A percentile compares a stretch with the other conserved stretches of the same genome.
Evolutionary conservation across 192 early-diverging fungal genomes (phyloP).

Genomic region (Coemansia sp.): DNA sequence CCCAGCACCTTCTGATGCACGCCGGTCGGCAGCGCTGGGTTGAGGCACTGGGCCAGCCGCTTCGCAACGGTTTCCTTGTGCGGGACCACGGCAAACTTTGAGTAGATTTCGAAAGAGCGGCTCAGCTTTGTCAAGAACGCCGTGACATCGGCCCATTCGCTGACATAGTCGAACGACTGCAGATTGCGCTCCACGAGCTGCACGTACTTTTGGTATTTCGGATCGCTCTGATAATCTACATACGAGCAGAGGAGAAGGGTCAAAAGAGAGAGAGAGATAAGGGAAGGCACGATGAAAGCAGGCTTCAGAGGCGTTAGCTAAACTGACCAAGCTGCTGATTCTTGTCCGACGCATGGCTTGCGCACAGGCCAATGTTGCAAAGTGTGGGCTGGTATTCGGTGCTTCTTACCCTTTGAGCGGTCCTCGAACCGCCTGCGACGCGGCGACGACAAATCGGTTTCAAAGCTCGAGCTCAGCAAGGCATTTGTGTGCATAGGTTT

Average conservation of each 20-base stretch:
- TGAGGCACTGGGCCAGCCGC: slow-evolving; percentile 90
- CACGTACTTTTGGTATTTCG: slow-evolving; percentile 80
- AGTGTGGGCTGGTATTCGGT: no score
- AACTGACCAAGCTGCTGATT: no score
- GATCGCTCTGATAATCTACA: slow-evolving; percentile 57
- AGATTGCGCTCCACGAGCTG: slow-evolving; percentile 79
- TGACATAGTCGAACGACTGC: slow-evolving; percentile 88
- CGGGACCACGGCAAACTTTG: slow-evolving; percentile 74
- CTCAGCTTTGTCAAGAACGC: slow-evolving; percentile 82
- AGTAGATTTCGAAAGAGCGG: slow-evolving; percentile 77
- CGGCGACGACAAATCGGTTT: slow-evolving; percentile 45
- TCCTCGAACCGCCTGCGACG: slow-evolving; percentile 24
- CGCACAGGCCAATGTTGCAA: no score
- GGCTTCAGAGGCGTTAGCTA: no score
- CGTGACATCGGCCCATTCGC: slow-evolving; percentile 95
- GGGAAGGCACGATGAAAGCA: background rate
- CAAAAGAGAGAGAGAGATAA: background rate
- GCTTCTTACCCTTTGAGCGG: slow-evolving; percentile 25
- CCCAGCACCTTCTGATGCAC: slow-evolving; percentile 93
- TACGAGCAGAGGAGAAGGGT: background rate
- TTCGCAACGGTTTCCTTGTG: slow-evolving; percentile 81
- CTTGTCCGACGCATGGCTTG: no score
- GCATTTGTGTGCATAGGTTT: background rate
- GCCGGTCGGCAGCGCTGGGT: slow-evolving; percentile 89
- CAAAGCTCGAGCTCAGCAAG: slow-evolving; percentile 24